Conservation (phyloP, 2,329 filamentous ascomycete genomes). For the Colletotrichum filicis region DNA sequence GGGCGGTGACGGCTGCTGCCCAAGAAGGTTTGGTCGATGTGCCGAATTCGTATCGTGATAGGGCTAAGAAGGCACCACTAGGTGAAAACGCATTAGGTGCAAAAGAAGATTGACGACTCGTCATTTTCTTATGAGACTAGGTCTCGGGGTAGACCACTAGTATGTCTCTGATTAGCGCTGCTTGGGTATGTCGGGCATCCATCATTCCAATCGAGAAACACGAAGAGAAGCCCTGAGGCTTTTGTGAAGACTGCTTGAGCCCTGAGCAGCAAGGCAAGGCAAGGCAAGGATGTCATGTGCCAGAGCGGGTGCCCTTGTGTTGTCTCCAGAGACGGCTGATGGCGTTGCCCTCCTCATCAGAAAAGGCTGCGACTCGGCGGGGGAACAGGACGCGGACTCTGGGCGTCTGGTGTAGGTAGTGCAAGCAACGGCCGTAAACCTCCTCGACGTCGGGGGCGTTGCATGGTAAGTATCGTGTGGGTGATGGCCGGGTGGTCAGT, state of each 20-base stretch:
- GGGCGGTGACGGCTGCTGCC: slow-evolving; percentile 6
- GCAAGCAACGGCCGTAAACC: slow-evolving; percentile 9
- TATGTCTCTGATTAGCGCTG: slow-evolving; percentile 24
- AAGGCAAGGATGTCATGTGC: not conserved
- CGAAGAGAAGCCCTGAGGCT: not conserved
- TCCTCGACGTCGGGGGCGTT: not conserved
- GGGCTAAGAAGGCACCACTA: not conserved
- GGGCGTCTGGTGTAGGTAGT: not conserved
- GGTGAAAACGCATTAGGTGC: not conserved
- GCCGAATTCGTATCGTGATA: not conserved
- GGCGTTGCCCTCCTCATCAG: not conserved
- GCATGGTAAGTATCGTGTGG: not conserved
- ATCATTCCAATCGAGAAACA: not conserved
- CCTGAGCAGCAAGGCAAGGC: not conserved
- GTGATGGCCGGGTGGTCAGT: not conserved
- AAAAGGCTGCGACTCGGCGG: not conserved
- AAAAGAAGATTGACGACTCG: slow-evolving; percentile 1
- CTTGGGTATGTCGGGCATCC: not conserved
- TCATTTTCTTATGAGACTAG: slow-evolving; percentile 4
- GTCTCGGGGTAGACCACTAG: slow-evolving; percentile 19
- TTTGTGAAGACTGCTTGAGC: not conserved
- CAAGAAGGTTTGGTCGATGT: not conserved
- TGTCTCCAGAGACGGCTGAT: not conserved
- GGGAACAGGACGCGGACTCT: not conserved
- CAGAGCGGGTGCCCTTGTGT: not conserved